Conservation (phyloP, 2,329 filamentous ascomycete genomes). For the Neoarthrinium moseri region DNA sequence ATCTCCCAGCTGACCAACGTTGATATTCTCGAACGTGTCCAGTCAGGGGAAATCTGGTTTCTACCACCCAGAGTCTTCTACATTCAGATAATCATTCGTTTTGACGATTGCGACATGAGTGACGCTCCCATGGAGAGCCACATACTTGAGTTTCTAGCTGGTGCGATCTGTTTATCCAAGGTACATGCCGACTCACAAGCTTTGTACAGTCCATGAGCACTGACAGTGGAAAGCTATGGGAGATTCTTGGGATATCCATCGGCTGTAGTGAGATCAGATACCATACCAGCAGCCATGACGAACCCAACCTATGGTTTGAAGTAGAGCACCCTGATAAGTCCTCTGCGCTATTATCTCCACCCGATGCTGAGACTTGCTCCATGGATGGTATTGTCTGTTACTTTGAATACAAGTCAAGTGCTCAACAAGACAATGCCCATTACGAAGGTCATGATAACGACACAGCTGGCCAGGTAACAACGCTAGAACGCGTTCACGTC, state of each 20-base stretch:
- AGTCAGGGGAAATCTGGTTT: slow-evolving; percentile 6
- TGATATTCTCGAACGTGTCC: slow-evolving; percentile 1
- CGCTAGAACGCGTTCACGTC: not conserved
- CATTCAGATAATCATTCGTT: slow-evolving; percentile 6
- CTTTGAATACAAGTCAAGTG: slow-evolving; percentile 1
- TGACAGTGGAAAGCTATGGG: slow-evolving; percentile 24
- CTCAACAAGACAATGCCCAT: not conserved
- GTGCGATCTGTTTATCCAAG: slow-evolving; percentile 2
- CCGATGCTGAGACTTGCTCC: slow-evolving; percentile 21
- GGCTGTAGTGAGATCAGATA: slow-evolving; percentile 20
- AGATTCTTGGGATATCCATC: slow-evolving; percentile 22
- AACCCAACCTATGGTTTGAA: slow-evolving; percentile 27
- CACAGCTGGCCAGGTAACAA: not conserved
- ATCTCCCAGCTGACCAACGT: not conserved
- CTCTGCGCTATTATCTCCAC: slow-evolving; percentile 25
- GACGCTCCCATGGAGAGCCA: not conserved
- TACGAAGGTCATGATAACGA: not conserved
- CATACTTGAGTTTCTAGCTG: slow-evolving; percentile 8
- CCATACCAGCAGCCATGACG: slow-evolving; percentile 15
- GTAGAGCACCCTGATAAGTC: slow-evolving; percentile 29
- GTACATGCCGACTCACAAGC: not conserved
- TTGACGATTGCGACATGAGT: not conserved
- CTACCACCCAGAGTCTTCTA: slow-evolving; percentile 5
- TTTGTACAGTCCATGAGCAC: not conserved
- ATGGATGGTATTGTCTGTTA: slow-evolving; percentile 22